Percentiles rank a stretch among this genome's conserved stretches.
These are phyloP conservation scores for Leishmania aethiopica DNA, from an alignment of 208 protist genomes.

Conservation along the genomic window DNA sequence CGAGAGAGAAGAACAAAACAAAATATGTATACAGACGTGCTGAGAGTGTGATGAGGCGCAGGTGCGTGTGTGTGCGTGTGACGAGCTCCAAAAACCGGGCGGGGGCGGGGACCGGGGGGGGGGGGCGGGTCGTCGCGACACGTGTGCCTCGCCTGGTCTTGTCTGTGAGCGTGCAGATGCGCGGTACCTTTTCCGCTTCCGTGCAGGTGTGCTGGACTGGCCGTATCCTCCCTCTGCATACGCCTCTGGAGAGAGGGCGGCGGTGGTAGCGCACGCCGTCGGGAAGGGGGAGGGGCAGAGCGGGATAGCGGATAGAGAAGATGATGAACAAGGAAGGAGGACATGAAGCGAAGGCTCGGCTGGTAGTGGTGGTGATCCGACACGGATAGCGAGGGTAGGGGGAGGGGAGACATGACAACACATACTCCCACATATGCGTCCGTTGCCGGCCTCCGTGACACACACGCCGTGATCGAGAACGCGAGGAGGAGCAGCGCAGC, in stretches of 20 bases:
- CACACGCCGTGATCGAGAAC: background rate
- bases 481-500: background rate
- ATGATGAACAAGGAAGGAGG: no score
- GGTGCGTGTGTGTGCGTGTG: background rate
- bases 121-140: background rate
- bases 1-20: background rate
- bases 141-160: background rate
- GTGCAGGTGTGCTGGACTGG: background rate
- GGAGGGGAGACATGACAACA: background rate
- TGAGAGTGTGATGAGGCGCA: background rate
- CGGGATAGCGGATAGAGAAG: background rate
- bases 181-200: background rate
- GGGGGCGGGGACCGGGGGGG: no score
- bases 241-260: background rate
- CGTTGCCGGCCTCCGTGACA: background rate
- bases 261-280: background rate
- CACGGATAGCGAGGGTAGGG: background rate
- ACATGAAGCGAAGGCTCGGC: no score
- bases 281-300: background rate
- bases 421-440: background rate
- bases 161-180: background rate
- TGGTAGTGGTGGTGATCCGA: no score
- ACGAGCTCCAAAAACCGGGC: background rate
- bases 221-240: background rate
- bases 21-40: background rate